Evolutionary conservation across 257 asterid genomes (phyloP), one percentile per base, ranked within the genome.

Genomic region (Fraxinus excelsior): DNA sequence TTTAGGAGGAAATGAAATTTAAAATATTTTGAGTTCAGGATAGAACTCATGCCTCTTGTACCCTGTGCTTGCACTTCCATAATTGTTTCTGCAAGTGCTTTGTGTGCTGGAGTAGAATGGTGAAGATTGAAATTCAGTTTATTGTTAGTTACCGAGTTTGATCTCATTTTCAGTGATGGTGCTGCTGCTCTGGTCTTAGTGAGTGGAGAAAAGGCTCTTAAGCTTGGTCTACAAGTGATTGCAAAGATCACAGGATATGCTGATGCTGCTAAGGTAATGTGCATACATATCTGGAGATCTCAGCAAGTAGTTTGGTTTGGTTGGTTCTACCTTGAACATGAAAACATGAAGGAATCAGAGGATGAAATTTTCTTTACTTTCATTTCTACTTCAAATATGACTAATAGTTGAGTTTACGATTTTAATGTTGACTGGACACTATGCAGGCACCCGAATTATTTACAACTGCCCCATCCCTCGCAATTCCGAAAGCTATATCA

Each of bases 101-200:
- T 79, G 64, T 70, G 44, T 25, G 64, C 35, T 71, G 26, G 44
- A 38, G 53, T 70, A 66, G 34, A 2, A 56, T 58, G 60, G 19
- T 26, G 26, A 14, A 75, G 23, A 19, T 53, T 11, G 68, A 38
- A 12, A 16, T 56, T 77, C 65, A 44, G 58, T 84, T 38, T 76
- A 84, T 68, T 38, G 74, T 26, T 62, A 25, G 10, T 62, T 26
- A 62, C 25, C 65, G 58, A 79, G 74, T 70, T 82, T 64, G 71
- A 70, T 73, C 74, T 73, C 31, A 28, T 79, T 74, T 79, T 69
- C 96, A 96, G 99, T 56, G 99, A 96, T 80, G 99, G 99, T 73
- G 98, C 98, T 72, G 99, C 99, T 2, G 99, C 99, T 76, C 85
- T 96, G 80, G 96, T 96, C 81, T 88, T 96, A 80, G 99, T 93